These are phyloP conservation scores for Rhizophora apiculata DNA, from an alignment of 345 rosid genomes.

Conservation along the genomic window DNA sequence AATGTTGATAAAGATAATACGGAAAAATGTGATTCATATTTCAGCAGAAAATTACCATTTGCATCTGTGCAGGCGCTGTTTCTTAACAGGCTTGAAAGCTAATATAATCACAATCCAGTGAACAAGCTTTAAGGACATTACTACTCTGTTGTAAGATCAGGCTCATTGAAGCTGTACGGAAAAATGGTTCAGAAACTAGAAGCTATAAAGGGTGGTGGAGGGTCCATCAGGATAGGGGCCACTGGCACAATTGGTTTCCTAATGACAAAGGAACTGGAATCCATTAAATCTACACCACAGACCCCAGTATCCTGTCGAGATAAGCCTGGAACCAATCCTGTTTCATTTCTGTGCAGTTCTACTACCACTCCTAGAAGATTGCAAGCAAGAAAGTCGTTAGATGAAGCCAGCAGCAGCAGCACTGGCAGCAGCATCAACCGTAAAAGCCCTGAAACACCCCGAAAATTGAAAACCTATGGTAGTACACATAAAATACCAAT, in stretches of 20 bases:
- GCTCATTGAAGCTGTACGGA: slow-evolving; percentile 7
- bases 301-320: slow-evolving; percentile 34
- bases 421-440: slow-evolving; percentile 27
- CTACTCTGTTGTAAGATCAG: slow-evolving; percentile 8
- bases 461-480: slow-evolving; percentile 43
- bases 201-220: slow-evolving; percentile 77
- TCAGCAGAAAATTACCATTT: not conserved
- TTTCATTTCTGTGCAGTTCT: slow-evolving; percentile 48
- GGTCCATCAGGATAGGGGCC: slow-evolving; percentile 77
- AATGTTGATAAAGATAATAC: no score
- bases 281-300: slow-evolving; percentile 44
- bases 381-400: slow-evolving; percentile 57
- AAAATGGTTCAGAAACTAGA: slow-evolving; percentile 77
- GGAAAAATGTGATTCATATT: not conserved
- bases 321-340: slow-evolving; percentile 45
- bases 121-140: not conserved
- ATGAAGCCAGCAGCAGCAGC: slow-evolving; percentile 76
- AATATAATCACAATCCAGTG: not conserved
- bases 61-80: slow-evolving; percentile 7
- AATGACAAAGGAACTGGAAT: slow-evolving; percentile 80
- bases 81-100: slow-evolving; percentile 5
- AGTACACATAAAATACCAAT: slow-evolving; percentile 57
- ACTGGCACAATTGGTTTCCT: slow-evolving; percentile 78
- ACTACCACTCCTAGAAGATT: slow-evolving; percentile 44
- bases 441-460: slow-evolving; percentile 30